Conservation (phyloP, 768 basidiomycete genomes). For the Pleurotus sapidus region DNA sequence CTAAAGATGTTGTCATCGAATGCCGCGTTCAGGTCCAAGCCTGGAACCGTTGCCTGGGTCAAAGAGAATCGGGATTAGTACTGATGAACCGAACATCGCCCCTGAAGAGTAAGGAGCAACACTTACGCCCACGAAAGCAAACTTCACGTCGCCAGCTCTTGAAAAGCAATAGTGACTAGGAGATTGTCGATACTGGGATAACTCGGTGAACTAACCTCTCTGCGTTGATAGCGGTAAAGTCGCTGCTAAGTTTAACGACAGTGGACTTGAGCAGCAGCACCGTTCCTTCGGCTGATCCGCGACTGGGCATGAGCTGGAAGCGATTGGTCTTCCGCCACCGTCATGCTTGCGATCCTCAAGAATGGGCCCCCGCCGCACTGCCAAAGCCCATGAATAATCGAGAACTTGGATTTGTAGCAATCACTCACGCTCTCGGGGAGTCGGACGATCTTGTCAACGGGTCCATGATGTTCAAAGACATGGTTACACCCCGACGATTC, state of each 20-base stretch:
- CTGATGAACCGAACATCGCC: slow-evolving; percentile 8
- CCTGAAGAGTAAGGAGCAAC: slow-evolving; percentile 8
- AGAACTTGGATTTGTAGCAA: background rate
- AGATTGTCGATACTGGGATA: too few species aligned
- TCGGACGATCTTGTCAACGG: slow-evolving; percentile 48
- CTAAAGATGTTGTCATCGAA: background rate
- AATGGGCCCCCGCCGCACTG: slow-evolving; percentile 14
- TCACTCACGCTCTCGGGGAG: slow-evolving; percentile 47
- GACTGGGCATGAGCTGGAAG: slow-evolving; percentile 21
- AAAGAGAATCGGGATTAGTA: background rate
- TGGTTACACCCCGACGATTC: slow-evolving; percentile 31
- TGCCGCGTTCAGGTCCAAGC: background rate
- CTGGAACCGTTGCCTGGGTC: background rate
- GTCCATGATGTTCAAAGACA: slow-evolving; percentile 31
- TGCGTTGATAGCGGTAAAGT: slow-evolving; percentile 25
- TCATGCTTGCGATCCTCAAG: slow-evolving; percentile 26
- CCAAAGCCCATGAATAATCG: background rate
- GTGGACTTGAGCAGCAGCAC: slow-evolving; percentile 21
- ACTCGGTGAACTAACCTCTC: too few species aligned
- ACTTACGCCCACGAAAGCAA: background rate
- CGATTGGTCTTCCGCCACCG: slow-evolving; percentile 32
- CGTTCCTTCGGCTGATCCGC: slow-evolving; percentile 21
- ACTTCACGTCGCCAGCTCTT: background rate
- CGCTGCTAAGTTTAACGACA: slow-evolving; percentile 29
- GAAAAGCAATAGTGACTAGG: too few species aligned